Evolutionary conservation across 768 basidiomycete species (phyloP).

Genomic region (Phylloporus arenicola): DNA sequence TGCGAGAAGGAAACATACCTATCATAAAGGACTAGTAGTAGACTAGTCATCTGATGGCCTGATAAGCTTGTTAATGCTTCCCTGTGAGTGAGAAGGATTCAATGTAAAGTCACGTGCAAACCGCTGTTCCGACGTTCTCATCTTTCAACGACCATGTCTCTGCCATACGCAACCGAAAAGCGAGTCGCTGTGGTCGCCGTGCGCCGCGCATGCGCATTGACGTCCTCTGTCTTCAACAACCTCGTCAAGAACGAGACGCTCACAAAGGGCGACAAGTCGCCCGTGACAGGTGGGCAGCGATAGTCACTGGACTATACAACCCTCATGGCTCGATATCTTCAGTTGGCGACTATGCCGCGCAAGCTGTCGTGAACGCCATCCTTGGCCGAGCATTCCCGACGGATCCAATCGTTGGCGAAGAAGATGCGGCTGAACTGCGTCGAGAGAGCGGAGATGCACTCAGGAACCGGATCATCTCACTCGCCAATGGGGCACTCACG

Average conservation of each 20-base stretch:
- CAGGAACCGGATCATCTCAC: slow-evolving; percentile 62
- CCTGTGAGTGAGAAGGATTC: too few species aligned
- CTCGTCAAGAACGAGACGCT: slow-evolving; percentile 82
- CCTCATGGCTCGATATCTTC: slow-evolving; percentile 1
- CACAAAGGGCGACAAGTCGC: slow-evolving; percentile 87
- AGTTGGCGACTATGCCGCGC: slow-evolving; percentile 94
- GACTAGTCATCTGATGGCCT: too few species aligned
- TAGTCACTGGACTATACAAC: background rate
- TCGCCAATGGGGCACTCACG: slow-evolving; percentile 77
- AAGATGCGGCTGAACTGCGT: slow-evolving; percentile 80
- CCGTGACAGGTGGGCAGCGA: slow-evolving; percentile 65
- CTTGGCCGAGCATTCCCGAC: slow-evolving; percentile 71
- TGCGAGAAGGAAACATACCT: too few species aligned
- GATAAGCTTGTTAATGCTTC: too few species aligned
- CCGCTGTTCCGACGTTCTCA: background rate
- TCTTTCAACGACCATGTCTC: slow-evolving; percentile 39
- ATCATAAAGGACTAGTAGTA: too few species aligned
- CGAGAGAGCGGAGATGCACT: slow-evolving; percentile 40
- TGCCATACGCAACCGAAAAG: slow-evolving; percentile 60
- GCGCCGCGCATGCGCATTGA: slow-evolving; percentile 77
- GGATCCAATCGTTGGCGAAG: slow-evolving; percentile 92
- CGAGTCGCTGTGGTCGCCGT: slow-evolving; percentile 84
- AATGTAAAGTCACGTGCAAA: too few species aligned
- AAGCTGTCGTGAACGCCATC: slow-evolving; percentile 85
- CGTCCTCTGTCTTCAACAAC: slow-evolving; percentile 79